Evolutionary conservation across 2,329 filamentous ascomycete species (phyloP), one percentile per base, ranked within the genome.

Genomic region (Lachnellula cervina): DNA sequence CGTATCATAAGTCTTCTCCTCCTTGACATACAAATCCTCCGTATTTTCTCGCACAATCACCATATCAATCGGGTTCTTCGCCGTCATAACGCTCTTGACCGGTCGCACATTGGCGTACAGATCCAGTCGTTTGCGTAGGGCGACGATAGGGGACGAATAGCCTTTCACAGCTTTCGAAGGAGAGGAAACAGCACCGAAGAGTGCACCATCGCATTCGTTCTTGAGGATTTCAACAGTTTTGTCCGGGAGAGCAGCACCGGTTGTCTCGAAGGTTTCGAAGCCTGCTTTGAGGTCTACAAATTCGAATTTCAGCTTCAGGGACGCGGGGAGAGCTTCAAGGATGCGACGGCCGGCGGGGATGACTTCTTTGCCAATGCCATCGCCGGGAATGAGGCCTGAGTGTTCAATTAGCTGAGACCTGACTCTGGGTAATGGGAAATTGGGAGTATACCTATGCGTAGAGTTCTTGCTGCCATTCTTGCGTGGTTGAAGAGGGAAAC

Each of bases 21-120:
- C 89, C 51, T 97, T 97, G 67, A 99, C 93, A 58, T 74, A 74
- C 42, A 99, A 82, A 72, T 99, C 94, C 77, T 99, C 94, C 34
- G 94, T 99, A 79, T 99, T 99, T 76, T 99, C 94, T 63, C 94
- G 89, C 54, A 97, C 94, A 68, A 97, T 99, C 69, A 99, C 94
- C 73, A 99, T 87, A 76, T 99, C 94, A 56, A 69, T 68, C 61
- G 88, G 87, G 67, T 79, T 81, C 46, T 74, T 65, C 53, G 83
- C 81, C 35, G 83, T 87, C 60, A 78, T 69, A 61, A 90, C 83
- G 46, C 88, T 88, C 79, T 97, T 97, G 72, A 97, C 94, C 52
- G 93, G 93, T 38, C 94, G 89, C 50, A 99, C 92, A 72, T 99
- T 99, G 77, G 94, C 94, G 76, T 96, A 99, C 56, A 99, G 86